Evolutionary conservation across 2,329 filamentous ascomycete genomes (phyloP).

Genomic region (Nemania abortiva): DNA sequence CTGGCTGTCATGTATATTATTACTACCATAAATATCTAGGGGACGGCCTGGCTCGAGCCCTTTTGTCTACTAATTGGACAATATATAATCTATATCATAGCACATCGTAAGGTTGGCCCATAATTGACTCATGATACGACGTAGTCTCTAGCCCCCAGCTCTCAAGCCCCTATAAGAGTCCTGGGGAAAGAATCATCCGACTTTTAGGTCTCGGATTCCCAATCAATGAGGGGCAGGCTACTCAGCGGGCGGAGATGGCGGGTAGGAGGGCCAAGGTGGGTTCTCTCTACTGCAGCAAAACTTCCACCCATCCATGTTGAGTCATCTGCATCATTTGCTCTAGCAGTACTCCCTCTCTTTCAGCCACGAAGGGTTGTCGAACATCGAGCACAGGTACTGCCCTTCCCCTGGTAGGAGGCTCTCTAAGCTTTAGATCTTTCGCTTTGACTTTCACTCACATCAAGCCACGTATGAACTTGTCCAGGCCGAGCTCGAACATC

Average conservation of each 20-base stretch:
- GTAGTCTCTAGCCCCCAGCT: not conserved
- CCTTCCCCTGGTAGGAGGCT: too few species aligned
- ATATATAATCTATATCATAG: conserved; percentile 28
- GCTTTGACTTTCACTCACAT: conserved; percentile 58
- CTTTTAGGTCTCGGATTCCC: not conserved
- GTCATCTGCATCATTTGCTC: not conserved
- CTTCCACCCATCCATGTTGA: not conserved
- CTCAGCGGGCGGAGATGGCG: not conserved
- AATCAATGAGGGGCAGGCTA: not conserved
- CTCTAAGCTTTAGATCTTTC: not conserved
- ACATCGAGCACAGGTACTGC: not conserved
- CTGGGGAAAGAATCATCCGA: not conserved
- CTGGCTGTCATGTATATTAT: conserved; percentile 32
- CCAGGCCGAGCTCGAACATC: conserved; percentile 77
- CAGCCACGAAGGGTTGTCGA: not conserved
- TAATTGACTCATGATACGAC: not conserved
- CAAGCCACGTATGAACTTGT: conserved; percentile 79
- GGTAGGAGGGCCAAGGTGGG: not conserved
- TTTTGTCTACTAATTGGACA: conserved; percentile 2
- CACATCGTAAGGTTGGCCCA: conserved; percentile 3
- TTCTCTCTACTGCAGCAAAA: not conserved
- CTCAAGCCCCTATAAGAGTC: not conserved
- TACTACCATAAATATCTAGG: conserved; percentile 20
- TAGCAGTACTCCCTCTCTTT: not conserved
- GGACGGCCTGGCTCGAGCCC: not conserved